Conservation (phyloP, 2,329 filamentous ascomycete species). For the Chrysoporthe puriensis region DNA sequence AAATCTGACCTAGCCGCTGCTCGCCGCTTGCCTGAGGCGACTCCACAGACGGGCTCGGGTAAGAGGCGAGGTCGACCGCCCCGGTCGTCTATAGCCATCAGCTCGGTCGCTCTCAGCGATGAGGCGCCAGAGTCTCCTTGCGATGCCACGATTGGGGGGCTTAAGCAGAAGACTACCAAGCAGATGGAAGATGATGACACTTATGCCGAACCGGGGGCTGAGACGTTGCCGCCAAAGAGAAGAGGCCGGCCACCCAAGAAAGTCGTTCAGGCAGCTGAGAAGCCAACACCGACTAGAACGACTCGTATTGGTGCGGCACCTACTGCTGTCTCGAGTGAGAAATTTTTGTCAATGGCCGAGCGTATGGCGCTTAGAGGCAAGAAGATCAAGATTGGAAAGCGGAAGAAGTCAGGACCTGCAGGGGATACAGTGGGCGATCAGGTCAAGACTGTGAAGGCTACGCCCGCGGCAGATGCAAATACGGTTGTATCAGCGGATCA, state of each 20-base stretch:
- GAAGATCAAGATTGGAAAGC: slow-evolving; percentile 54
- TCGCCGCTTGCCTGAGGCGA: slow-evolving; percentile 17
- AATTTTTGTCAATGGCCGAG: slow-evolving; percentile 60
- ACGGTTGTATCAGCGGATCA: neutral
- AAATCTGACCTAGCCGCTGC: slow-evolving; percentile 28
- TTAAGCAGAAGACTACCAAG: slow-evolving; percentile 41
- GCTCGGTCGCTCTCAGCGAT: slow-evolving; percentile 14
- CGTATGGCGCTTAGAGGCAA: slow-evolving; percentile 59
- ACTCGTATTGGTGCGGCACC: slow-evolving; percentile 12
- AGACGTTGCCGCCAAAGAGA: slow-evolving; percentile 30
- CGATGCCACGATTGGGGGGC: slow-evolving; percentile 36
- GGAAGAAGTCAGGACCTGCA: slow-evolving; percentile 33
- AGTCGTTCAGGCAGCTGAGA: slow-evolving; percentile 18
- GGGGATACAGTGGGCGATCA: slow-evolving; percentile 6
- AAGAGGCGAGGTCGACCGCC: slow-evolving; percentile 29
- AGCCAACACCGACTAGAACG: neutral
- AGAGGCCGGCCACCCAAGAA: slow-evolving; percentile 42
- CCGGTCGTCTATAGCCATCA: slow-evolving; percentile 28
- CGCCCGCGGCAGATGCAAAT: neutral
- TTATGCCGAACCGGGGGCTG: neutral
- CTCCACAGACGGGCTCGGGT: slow-evolving; percentile 26
- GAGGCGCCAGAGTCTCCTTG: slow-evolving; percentile 26
- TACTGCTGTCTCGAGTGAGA: slow-evolving; percentile 30
- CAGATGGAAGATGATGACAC: slow-evolving; percentile 35
- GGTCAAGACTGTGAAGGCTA: slow-evolving; percentile 1